These are phyloP conservation scores for Eimeria maxima DNA, from an alignment of 169 alveolate genomes.

Conservation along the genomic window DNA sequence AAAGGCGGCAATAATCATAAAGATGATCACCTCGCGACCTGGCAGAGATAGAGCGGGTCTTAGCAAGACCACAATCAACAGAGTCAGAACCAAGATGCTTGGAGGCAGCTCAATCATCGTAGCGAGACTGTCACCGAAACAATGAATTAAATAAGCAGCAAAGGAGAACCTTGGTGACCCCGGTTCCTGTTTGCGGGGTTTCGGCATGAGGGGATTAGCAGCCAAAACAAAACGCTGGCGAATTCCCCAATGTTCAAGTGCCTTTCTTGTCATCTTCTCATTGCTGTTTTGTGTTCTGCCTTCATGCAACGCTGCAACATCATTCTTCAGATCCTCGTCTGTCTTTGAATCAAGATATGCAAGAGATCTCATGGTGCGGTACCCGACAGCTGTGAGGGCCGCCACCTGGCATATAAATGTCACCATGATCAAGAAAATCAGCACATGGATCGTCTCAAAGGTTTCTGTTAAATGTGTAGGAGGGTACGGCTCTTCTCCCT, in stretches of 20 bases:
- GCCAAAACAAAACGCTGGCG: constrained; percentile 45
- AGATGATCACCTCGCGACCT: constrained; percentile 61
- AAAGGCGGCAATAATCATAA: constrained; percentile 71
- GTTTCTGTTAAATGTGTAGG: constrained; percentile 83
- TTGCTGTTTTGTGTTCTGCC: not conserved
- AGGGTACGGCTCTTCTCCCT: constrained; percentile 64
- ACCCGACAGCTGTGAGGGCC: constrained; percentile 58
- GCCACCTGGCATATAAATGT: constrained; percentile 55
- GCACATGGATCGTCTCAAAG: constrained; percentile 80
- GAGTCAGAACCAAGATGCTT: constrained; percentile 24
- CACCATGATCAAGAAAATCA: constrained; percentile 79
- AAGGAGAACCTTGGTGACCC: constrained; percentile 65
- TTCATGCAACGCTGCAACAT: not conserved
- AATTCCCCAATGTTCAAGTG: constrained; percentile 69
- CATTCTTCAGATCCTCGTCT: constrained; percentile 32
- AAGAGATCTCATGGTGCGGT: constrained; percentile 37
- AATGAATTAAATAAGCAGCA: constrained; percentile 41
- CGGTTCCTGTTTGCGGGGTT: constrained; percentile 24
- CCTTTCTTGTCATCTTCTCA: not conserved
- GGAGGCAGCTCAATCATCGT: constrained; percentile 77
- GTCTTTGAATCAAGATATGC: constrained; percentile 57
- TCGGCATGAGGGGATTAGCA: constrained; percentile 53
- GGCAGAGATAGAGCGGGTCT: constrained; percentile 70
- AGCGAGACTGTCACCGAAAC: constrained; percentile 52
- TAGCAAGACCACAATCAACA: constrained; percentile 57